Evolutionary conservation across 352 stramenopile species (phyloP).

Genomic region (Pythium folliculosum): DNA sequence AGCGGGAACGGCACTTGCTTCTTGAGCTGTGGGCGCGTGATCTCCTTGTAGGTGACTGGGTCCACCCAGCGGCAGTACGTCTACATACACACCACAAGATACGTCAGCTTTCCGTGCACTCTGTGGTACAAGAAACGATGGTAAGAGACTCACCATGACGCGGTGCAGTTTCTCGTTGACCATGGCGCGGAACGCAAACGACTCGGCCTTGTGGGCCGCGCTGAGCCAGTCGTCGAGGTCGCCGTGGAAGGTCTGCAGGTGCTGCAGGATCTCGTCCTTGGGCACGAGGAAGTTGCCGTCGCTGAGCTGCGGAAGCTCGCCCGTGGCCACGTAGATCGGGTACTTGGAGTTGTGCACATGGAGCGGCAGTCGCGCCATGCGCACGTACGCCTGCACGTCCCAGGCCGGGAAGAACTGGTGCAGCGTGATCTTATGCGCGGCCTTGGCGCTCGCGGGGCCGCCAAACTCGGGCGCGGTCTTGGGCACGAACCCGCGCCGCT

Average conservation of each 20-base stretch:
- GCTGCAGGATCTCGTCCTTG: slow-evolving; percentile 85
- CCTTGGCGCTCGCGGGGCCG: slow-evolving; percentile 11
- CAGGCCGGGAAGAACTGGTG: slow-evolving; percentile 86
- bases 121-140: too few relatives aligned
- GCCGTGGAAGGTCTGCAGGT: slow-evolving; percentile 86
- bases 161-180: slow-evolving; percentile 82
- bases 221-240: slow-evolving; percentile 78
- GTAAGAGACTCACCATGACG: slow-evolving; percentile 41
- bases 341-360: slow-evolving; percentile 89
- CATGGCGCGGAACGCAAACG: slow-evolving; percentile 81
- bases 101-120: background rate
- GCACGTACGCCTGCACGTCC: slow-evolving; percentile 85
- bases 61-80: slow-evolving; percentile 86
- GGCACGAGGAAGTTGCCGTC: slow-evolving; percentile 87
- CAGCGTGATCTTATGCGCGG: slow-evolving; percentile 46
- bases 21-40: slow-evolving; percentile 82
- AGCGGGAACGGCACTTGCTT: slow-evolving; percentile 82
- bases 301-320: slow-evolving; percentile 80
- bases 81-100: slow-evolving; percentile 29
- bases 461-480: slow-evolving; percentile 73
- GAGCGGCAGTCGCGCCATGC: slow-evolving; percentile 68
- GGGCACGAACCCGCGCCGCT: slow-evolving; percentile 54
- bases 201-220: slow-evolving; percentile 75
- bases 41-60: slow-evolving; percentile 78
- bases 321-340: slow-evolving; percentile 75